A percentile compares a stretch with the other conserved stretches of the same genome.
Evolutionary conservation across 345 rosid genomes (phyloP).

Genomic region (Moricandia moricandioides): DNA sequence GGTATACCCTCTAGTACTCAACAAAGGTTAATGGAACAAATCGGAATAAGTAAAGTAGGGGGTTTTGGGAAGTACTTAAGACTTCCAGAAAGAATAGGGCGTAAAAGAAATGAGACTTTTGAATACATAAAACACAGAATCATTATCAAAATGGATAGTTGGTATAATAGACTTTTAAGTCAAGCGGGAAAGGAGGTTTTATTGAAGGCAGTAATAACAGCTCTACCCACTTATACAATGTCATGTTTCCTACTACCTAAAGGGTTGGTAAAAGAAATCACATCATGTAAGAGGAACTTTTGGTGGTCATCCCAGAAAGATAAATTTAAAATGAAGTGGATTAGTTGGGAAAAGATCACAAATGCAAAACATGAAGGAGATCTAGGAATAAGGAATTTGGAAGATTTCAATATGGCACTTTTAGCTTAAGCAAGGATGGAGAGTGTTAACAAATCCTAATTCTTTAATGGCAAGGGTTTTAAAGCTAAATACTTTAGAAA

Average conservation of each 20-base stretch:
- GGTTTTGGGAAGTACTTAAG: neutral
- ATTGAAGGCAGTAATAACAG: neutral
- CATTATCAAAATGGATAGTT: neutral
- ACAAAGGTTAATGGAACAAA: no score
- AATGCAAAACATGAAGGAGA: no score
- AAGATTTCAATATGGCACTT: no score
- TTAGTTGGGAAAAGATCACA: no score
- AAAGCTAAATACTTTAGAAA: no score
- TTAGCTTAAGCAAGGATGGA: no score
- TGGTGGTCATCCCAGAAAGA: neutral
- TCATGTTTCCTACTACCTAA: neutral
- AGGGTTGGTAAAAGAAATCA: neutral
- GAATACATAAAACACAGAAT: neutral
- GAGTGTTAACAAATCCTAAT: no score
- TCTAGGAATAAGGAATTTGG: no score
- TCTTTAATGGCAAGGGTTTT: no score
- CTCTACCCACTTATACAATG: neutral
- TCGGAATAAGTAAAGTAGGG: neutral
- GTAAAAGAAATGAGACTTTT: neutral
- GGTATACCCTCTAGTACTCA: neutral
- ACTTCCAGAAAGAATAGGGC: neutral
- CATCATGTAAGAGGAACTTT: neutral
- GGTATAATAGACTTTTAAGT: neutral
- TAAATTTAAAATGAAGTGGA: no score
- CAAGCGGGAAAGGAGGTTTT: neutral